These are phyloP conservation scores for slime mould (Dictyostelium discoideum) DNA, from an alignment of 78 protist species.

Conservation along the genomic window DNA sequence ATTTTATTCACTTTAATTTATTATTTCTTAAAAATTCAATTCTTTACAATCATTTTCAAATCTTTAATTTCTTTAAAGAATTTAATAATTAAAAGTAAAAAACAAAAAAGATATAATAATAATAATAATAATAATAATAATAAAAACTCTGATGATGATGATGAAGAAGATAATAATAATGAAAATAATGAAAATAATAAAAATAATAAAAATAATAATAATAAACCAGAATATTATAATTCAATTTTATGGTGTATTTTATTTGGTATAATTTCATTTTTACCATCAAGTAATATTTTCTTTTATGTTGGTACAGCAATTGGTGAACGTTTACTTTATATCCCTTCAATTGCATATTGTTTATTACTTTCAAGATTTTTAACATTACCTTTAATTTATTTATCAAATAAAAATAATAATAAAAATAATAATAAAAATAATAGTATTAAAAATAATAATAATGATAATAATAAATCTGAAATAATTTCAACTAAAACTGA, in stretches of 20 bases:
- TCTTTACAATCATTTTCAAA: not conserved
- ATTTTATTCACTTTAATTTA: not conserved
- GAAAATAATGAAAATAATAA: not conserved
- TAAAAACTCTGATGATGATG: not conserved
- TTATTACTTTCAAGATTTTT: conserved; percentile 28
- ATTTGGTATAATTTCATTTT: not conserved
- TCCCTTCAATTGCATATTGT: conserved; percentile 69
- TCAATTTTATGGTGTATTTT: not conserved
- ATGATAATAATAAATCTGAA: not conserved
- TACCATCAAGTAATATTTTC: conserved; percentile 29
- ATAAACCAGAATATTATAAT: not conserved
- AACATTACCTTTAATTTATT: conserved; percentile 10
- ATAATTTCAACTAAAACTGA: not conserved
- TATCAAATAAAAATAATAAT: not conserved
- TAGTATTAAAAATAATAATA: not conserved
- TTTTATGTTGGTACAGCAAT: conserved; percentile 42
- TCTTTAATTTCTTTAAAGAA: not conserved
- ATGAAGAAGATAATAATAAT: not conserved
- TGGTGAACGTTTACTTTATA: conserved; percentile 39
- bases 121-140: too few relatives aligned
- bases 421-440: not conserved
- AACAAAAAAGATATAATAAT: not conserved
- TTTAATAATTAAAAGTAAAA: not conserved
- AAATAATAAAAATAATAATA: not conserved
- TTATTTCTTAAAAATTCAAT: not conserved